Conservation (phyloP, 306 rosid genomes). For the Cyamopsis tetragonoloba region DNA sequence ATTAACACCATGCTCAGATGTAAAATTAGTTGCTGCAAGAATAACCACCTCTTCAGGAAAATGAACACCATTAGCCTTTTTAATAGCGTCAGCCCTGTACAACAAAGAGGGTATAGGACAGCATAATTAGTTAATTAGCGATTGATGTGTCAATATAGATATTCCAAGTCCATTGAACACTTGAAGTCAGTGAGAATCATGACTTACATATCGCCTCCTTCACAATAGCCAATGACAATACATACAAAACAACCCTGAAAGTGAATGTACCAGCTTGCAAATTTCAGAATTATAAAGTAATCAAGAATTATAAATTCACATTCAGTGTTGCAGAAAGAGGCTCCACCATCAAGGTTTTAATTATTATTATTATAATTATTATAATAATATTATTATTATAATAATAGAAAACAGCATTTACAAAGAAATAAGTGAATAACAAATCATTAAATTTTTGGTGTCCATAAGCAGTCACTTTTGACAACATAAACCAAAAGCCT, state of each 20-base stretch:
- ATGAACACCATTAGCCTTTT: conserved; percentile 64
- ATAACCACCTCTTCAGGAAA: conserved; percentile 75
- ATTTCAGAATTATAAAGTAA: conserved; percentile 22
- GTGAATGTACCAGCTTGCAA: conserved; percentile 16
- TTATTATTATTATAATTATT: background rate
- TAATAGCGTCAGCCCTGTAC: conserved; percentile 82
- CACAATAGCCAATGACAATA: conserved; percentile 89
- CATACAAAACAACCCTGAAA: conserved; percentile 96
- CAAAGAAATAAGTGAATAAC: background rate
- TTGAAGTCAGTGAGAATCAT: conserved; percentile 1
- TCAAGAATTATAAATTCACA: background rate
- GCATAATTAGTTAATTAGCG: conserved; percentile 9
- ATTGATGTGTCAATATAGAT: background rate
- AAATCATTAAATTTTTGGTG: background rate
- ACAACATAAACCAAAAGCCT: background rate
- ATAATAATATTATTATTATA: too few relatives aligned
- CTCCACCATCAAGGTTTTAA: background rate
- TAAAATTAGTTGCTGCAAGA: background rate
- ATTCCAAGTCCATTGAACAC: background rate
- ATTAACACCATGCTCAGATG: background rate
- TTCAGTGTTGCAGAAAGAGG: background rate
- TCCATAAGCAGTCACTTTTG: background rate
- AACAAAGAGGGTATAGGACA: conserved; percentile 3
- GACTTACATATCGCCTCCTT: conserved; percentile 96
- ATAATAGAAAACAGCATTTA: background rate